phyloP scores from a whole-genome alignment of 2,329 filamentous ascomycete genomes.

The Escovopsis sp. region DNA sequence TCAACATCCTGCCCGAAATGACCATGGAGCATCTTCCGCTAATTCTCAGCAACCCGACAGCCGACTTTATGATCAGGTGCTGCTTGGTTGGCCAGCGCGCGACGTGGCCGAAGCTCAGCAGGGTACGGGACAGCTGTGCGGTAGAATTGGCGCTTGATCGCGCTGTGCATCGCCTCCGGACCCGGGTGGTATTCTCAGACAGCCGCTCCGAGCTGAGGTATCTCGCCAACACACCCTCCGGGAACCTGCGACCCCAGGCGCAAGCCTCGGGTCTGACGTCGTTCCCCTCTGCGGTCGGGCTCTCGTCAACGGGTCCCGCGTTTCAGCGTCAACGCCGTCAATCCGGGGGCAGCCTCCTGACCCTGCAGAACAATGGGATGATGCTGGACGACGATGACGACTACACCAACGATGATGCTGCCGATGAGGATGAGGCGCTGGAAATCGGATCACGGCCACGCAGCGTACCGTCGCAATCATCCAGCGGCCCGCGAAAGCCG shows the following conservation, averaged over 20 bases:
- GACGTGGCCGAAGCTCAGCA: slow-evolving; percentile 80
- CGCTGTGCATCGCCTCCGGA: slow-evolving; percentile 54
- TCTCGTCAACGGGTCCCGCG: slow-evolving; percentile 15
- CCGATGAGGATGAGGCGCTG: slow-evolving; percentile 25
- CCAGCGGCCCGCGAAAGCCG: slow-evolving; percentile 21
- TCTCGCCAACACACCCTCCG: slow-evolving; percentile 16
- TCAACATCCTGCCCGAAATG: slow-evolving; percentile 80
- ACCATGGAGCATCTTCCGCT: slow-evolving; percentile 57
- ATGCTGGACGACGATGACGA: slow-evolving; percentile 19
- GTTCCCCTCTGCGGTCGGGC: slow-evolving; percentile 8
- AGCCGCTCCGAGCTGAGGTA: slow-evolving; percentile 46
- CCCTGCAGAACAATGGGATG: slow-evolving; percentile 18
- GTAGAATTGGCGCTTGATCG: slow-evolving; percentile 75
- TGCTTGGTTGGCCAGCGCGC: slow-evolving; percentile 68
- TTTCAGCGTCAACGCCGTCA: slow-evolving; percentile 30
- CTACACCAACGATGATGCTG: slow-evolving; percentile 29
- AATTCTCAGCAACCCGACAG: slow-evolving; percentile 70
- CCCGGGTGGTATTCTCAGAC: slow-evolving; percentile 53
- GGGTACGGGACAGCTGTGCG: slow-evolving; percentile 74
- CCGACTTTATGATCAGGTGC: slow-evolving; percentile 72
- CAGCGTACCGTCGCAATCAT: slow-evolving; percentile 11
- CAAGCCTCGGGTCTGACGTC: slow-evolving; percentile 6
- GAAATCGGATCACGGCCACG: slow-evolving; percentile 24
- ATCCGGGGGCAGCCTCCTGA: slow-evolving; percentile 34
- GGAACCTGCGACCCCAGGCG: slow-evolving; percentile 13